Percentiles rank a stretch among this genome's conserved stretches.
Conservation (phyloP, 228 moss, liverwort and hornwort genomes). For the Sphagnum fallax region DNA sequence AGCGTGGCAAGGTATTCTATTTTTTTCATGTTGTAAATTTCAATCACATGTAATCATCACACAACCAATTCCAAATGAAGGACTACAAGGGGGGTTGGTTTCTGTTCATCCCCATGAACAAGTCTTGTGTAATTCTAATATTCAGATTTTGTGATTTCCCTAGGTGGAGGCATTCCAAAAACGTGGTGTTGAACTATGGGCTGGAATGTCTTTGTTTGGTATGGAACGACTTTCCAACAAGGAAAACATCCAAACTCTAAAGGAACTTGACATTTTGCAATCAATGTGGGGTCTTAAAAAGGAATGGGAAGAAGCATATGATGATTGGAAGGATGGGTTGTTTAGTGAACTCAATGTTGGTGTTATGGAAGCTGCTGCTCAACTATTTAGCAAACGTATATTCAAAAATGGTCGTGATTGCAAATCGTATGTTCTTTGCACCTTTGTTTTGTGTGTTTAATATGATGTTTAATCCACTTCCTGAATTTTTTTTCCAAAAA, state of each 20-base stretch:
- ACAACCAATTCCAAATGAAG: too few species aligned
- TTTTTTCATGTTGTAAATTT: background rate
- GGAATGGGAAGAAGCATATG: constrained; percentile 75
- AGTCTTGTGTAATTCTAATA: too few species aligned
- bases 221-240: constrained; percentile 78
- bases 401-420: constrained; percentile 77
- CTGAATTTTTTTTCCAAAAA: too few species aligned
- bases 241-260: constrained; percentile 65
- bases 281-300: constrained; percentile 68
- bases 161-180: constrained; percentile 54
- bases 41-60: too few species aligned
- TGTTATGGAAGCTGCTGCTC: constrained; percentile 65
- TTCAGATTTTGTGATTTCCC: too few species aligned
- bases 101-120: too few species aligned
- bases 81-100: too few species aligned
- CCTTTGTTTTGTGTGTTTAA: background rate
- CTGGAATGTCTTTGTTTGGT: constrained; percentile 74
- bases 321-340: constrained; percentile 74
- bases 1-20: constrained; percentile 39
- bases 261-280: constrained; percentile 64
- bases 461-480: too few species aligned
- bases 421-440: constrained; percentile 37
- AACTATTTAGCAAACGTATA: constrained; percentile 61
- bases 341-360: constrained; percentile 75
- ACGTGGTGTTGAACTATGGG: constrained; percentile 69